Evolutionary conservation across 31 red algal genomes (phyloP).

Genomic region (Endocladia muricata): DNA sequence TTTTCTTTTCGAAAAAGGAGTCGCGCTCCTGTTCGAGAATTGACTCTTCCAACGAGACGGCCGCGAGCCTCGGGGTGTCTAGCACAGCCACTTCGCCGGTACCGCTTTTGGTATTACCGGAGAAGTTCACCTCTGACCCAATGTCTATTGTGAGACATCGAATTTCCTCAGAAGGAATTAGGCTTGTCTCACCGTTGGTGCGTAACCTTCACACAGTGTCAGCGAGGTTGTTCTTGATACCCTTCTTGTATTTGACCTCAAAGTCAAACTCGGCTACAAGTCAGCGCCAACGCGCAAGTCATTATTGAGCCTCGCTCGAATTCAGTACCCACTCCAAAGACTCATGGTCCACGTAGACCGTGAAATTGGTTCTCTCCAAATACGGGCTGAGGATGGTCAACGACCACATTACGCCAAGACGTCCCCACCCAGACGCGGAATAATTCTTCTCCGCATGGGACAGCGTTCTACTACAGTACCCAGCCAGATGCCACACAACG

Average conservation of each 20-base stretch:
- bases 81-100: background rate
- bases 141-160: background rate
- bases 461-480: slow-evolving; percentile 27
- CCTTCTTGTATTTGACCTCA: background rate
- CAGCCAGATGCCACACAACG: background rate
- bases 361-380: slow-evolving; percentile 12
- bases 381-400: slow-evolving; percentile 1
- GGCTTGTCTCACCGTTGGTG: background rate
- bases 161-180: background rate
- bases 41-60: background rate
- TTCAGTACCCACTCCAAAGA: slow-evolving; percentile 25
- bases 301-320: background rate
- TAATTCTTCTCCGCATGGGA: slow-evolving; percentile 11
- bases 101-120: background rate
- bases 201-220: slow-evolving; percentile 8
- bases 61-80: background rate
- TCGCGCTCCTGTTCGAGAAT: background rate
- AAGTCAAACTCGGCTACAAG: slow-evolving; percentile 10
- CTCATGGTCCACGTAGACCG: slow-evolving; percentile 15
- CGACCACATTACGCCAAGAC: slow-evolving; percentile 27
- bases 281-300: background rate
- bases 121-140: no score
- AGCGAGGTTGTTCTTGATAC: background rate
- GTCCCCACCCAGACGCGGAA: slow-evolving; percentile 18
- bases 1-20: background rate